These are phyloP conservation scores for Neolentinus lepideus DNA, from an alignment of 1,284 basidiomycete species.

Conservation along the genomic window DNA sequence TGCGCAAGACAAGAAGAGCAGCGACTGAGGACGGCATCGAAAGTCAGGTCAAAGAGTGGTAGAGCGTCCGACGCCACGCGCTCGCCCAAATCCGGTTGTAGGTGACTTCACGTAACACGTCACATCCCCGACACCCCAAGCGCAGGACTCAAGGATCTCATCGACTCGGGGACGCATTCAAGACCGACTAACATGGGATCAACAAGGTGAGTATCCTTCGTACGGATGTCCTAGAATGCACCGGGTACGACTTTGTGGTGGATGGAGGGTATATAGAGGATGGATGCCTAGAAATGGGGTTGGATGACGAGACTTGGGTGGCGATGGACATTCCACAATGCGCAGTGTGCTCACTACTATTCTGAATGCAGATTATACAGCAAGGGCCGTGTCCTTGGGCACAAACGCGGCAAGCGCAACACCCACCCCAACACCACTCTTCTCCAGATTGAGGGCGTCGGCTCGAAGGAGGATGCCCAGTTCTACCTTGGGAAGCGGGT, in stretches of 20 bases:
- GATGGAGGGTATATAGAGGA: constrained; percentile 18
- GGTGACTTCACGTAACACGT: background rate
- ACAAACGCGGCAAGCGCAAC: constrained; percentile 99
- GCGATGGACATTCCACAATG: background rate
- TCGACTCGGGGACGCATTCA: background rate
- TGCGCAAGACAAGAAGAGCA: no score
- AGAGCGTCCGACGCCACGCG: no score
- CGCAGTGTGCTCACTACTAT: constrained; percentile 8
- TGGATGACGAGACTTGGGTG: constrained; percentile 27
- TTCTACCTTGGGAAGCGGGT: constrained; percentile 99
- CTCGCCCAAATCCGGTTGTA: no score
- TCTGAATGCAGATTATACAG: constrained; percentile 72
- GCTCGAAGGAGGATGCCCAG: constrained; percentile 89
- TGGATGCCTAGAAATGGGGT: constrained; percentile 25
- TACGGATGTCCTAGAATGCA: constrained; percentile 8
- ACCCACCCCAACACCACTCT: constrained; percentile 92
- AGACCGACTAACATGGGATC: constrained; percentile 54
- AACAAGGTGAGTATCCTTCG: constrained; percentile 50
- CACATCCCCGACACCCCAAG: background rate
- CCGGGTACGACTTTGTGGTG: constrained; percentile 10
- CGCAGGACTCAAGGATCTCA: background rate
- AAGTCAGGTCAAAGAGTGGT: no score
- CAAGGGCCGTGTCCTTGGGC: constrained; percentile 96
- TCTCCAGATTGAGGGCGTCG: constrained; percentile 96
- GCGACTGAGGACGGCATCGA: no score